Base-by-base conservation (phyloP, 371 early-diverging fungal species). In the Mortierella sp. region DNA sequence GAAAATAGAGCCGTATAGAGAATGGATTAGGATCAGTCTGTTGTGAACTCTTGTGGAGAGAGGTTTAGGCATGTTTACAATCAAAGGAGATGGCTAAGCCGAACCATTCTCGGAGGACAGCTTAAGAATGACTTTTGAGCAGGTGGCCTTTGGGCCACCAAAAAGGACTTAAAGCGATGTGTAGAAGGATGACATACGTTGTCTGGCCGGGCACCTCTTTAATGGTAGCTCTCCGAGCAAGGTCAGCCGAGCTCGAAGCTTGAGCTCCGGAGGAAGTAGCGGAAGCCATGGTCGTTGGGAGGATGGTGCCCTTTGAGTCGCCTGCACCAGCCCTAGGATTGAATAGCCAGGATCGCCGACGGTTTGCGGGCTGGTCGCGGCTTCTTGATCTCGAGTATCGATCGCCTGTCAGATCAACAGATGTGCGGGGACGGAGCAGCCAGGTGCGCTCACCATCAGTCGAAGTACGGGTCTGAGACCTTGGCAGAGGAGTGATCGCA, bases 141-240 rank as follows among this genome's bases (percentile, higher is more conserved):
- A 14, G 14, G 50, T 16, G 50, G 12, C 21, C 21, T 2, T 53
- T 26, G 3, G 12, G 23, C 26, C 53, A n/a, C 16, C 3, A 12
- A 11, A 23, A 12, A 23, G 53, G 45, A 53, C 26, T 2, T 53
- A 15, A 21, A 18, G 18, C 3, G 26, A 50, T 11, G 28, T 18
- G 12, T 53, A 15, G 28, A 18, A 25, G 7, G 26, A 50, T 11
- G 28, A 26, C 64, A 66, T 60, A 75, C 75, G 19, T 59, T 23
- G 75, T 75, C 37, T 66, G 75, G 18, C 75, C 75, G 44, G 75
- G 75, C 4, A 75, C 46, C 6, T 75, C 75, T 21, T 70, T 70
- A 30, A 62, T 30, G 15, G 55, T 67, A n/a, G 14, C 58, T n/a
- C 70, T 62, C 15, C 63, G 19, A 11, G 11, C 1, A 23, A 67